Evolutionary conservation across 257 asterid species (phyloP).

Genomic region (Perilla frutescens): DNA sequence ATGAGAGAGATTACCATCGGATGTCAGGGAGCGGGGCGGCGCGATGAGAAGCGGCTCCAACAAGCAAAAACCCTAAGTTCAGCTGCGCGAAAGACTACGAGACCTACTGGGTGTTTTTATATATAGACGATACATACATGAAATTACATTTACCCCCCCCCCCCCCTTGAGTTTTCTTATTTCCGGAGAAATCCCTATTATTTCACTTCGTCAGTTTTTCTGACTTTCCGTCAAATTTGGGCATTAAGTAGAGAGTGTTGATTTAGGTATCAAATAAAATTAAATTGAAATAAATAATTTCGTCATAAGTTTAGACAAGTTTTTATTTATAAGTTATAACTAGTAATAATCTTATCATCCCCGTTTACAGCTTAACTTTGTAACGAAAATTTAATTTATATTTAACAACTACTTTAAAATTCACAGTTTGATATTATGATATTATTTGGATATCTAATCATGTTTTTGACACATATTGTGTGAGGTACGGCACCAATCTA

Average conservation of each 20-base stretch:
- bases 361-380: too few species aligned
- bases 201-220: neutral
- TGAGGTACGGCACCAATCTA: too few species aligned
- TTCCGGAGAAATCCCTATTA: neutral
- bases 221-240: neutral
- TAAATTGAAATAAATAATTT: too few species aligned
- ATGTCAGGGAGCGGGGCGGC: slow-evolving; percentile 25
- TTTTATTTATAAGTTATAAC: too few species aligned
- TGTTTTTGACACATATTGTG: too few species aligned
- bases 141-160: slow-evolving; percentile 32
- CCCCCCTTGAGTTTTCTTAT: slow-evolving; percentile 22
- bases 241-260: neutral
- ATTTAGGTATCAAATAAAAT: too few species aligned
- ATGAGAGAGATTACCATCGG: slow-evolving; percentile 36
- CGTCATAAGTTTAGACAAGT: too few species aligned
- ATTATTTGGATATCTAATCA: too few species aligned
- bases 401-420: too few species aligned
- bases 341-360: too few species aligned
- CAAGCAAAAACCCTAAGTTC: slow-evolving; percentile 39
- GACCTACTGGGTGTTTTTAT: neutral
- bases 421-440: too few species aligned
- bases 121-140: neutral
- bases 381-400: too few species aligned
- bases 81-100: slow-evolving; percentile 8
- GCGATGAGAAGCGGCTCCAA: slow-evolving; percentile 9